Conservation (phyloP, 1,284 basidiomycete genomes). For the Fomitiporia mediterranea region DNA sequence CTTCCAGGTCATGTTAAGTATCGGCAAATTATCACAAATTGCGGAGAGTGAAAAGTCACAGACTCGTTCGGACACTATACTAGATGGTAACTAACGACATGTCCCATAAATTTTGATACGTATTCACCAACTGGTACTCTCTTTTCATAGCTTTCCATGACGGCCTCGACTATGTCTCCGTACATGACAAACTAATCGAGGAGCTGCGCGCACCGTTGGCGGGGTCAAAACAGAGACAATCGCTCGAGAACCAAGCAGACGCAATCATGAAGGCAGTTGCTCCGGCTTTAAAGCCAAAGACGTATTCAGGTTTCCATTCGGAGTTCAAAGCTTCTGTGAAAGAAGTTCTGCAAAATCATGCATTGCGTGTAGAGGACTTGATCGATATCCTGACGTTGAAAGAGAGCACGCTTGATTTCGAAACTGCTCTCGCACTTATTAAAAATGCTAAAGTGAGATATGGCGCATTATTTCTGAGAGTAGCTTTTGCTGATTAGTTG, state of each 20-base stretch:
- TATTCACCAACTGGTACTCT: conserved; percentile 7
- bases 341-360: conserved; percentile 63
- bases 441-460: conserved; percentile 46
- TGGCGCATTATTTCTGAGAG: neutral
- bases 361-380: conserved; percentile 61
- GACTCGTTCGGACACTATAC: conserved; percentile 25
- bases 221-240: conserved; percentile 50
- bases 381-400: conserved; percentile 71
- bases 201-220: conserved; percentile 51
- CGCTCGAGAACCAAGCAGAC: conserved; percentile 64
- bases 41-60: conserved; percentile 52
- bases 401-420: conserved; percentile 57
- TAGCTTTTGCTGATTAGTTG: conserved; percentile 1
- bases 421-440: conserved; percentile 60
- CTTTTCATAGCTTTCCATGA: conserved; percentile 58
- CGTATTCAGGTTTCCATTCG: conserved; percentile 43
- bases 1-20: conserved; percentile 79
- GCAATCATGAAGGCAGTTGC: conserved; percentile 54
- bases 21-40: conserved; percentile 85
- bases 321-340: conserved; percentile 63
- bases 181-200: conserved; percentile 58
- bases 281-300: conserved; percentile 36
- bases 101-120: neutral
- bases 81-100: conserved; percentile 53
- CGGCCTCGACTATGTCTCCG: conserved; percentile 68